Evolutionary conservation across 257 asterid species (phyloP), one percentile per base, ranked within the genome.

Genomic region (Primulina eburnea): DNA sequence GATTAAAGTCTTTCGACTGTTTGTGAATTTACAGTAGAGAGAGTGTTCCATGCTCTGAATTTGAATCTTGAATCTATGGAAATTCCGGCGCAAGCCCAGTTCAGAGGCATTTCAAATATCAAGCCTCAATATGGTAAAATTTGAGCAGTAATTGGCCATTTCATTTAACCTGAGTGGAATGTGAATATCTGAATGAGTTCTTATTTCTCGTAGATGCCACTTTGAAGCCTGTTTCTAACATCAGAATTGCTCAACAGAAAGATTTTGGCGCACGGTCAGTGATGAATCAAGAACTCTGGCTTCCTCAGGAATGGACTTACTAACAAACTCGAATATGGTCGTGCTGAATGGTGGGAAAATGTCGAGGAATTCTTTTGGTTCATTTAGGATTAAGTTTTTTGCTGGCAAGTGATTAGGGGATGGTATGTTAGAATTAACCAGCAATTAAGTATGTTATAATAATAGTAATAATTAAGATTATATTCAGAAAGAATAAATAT

Each of bases 261-360:
- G 64, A 58, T 38, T 40, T 24, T 3, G 61, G 77, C 9, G 71
- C 82, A 20, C 86, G 47, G 24, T 69, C 78, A 0, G 62, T 53
- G 11, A 71, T 77, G 82, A 70, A 73, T 66, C 86, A 80, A 28
- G 96, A 87, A 66, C 71, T 80, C 8, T 71, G 85, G 67, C 94
- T 88, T 26, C 94, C 97, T 1, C 90, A 78, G 55, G 97, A 90
- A 64, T 90, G 96, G 97, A 88, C 95, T 33, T 90, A 90, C 67
- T 90, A 74, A 77, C 2, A 5, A 50, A 50, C 18, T 50, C 56
- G n/a, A 50, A 16, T 18, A 50, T 50, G 8, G 2, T 50, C 21
- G 16, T 50, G 18, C 53, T 43, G 6, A 43, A 43, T 2, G 17
- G 53, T 50, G 20, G 56, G 20, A 50, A 50, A 16, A 16, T 50